These are phyloP conservation scores for Mortierella antarctica DNA, from an alignment of 192 early-diverging fungal species.

Conservation along the genomic window DNA sequence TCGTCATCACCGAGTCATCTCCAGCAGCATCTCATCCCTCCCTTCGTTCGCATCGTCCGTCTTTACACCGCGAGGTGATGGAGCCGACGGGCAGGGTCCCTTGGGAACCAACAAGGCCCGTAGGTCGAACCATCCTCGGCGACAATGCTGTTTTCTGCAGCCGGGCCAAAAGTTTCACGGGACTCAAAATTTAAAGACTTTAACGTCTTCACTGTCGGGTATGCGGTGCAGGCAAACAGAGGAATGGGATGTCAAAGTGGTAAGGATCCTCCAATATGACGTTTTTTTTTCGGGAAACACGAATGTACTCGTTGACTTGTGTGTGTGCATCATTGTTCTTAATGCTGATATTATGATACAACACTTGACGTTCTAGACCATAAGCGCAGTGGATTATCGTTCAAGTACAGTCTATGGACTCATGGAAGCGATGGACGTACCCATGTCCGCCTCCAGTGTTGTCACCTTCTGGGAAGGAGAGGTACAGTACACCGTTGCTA, in stretches of 20 bases:
- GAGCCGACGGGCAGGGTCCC: background rate
- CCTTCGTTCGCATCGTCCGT: conserved; percentile 31
- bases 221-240: conserved; percentile 33
- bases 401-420: conserved; percentile 56
- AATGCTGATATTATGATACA: background rate
- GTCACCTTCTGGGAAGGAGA: conserved; percentile 76
- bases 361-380: conserved; percentile 23
- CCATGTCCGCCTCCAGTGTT: conserved; percentile 56
- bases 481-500: conserved; percentile 5
- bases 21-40: conserved; percentile 17
- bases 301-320: background rate
- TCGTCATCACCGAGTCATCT: background rate
- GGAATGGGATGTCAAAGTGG: conserved; percentile 60
- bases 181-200: conserved; percentile 48
- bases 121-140: conserved; percentile 21
- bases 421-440: conserved; percentile 72
- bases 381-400: conserved; percentile 53
- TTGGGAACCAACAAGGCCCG: background rate
- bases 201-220: background rate
- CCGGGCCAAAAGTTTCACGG: conserved; percentile 54
- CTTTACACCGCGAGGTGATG: conserved; percentile 11
- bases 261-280: conserved; percentile 16
- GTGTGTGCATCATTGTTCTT: background rate
- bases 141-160: conserved; percentile 52
- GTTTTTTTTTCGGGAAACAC: background rate